Percentiles rank a stretch among this genome's conserved stretches.
phyloP scores from a whole-genome alignment of 768 basidiomycete genomes.

The Boletus sp. region DNA sequence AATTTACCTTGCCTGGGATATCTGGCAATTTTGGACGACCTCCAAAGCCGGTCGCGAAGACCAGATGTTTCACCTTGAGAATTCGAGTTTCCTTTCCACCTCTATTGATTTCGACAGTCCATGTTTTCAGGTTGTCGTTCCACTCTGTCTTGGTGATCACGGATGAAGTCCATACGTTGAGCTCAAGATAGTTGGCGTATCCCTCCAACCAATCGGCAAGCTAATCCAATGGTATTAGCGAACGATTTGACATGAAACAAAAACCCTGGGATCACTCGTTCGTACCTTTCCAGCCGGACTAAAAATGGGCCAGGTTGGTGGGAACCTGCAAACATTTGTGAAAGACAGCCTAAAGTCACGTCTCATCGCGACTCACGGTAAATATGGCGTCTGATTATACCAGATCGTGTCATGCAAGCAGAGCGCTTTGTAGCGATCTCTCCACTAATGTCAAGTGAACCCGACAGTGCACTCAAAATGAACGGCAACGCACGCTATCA shows the following conservation, averaged over 20 bases:
- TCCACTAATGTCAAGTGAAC: conserved; percentile 36
- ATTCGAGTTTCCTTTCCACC: conserved; percentile 30
- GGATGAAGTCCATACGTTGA: conserved; percentile 61
- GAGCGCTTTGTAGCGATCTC: conserved; percentile 55
- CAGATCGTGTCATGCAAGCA: conserved; percentile 53
- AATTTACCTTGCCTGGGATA: conserved; percentile 40
- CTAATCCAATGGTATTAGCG: conserved; percentile 25
- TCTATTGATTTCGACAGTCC: conserved; percentile 43
- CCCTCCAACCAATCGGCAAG: conserved; percentile 66
- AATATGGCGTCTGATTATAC: conserved; percentile 56
- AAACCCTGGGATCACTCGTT: too few species aligned
- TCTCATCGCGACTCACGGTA: conserved; percentile 36
- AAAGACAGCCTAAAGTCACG: background rate
- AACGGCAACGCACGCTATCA: conserved; percentile 33
- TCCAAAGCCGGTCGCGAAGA: conserved; percentile 55
- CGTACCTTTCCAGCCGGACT: conserved; percentile 48
- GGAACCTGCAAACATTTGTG: conserved; percentile 40
- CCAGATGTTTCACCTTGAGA: conserved; percentile 47
- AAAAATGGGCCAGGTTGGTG: conserved; percentile 53
- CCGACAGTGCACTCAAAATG: too few species aligned
- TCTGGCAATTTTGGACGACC: conserved; percentile 44
- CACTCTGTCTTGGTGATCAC: conserved; percentile 38
- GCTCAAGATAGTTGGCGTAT: conserved; percentile 56
- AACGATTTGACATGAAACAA: background rate
- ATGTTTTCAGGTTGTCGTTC: conserved; percentile 37